These are phyloP conservation scores for Fusarium euwallaceae DNA, from an alignment of 2,329 filamentous ascomycete species.

Conservation along the genomic window DNA sequence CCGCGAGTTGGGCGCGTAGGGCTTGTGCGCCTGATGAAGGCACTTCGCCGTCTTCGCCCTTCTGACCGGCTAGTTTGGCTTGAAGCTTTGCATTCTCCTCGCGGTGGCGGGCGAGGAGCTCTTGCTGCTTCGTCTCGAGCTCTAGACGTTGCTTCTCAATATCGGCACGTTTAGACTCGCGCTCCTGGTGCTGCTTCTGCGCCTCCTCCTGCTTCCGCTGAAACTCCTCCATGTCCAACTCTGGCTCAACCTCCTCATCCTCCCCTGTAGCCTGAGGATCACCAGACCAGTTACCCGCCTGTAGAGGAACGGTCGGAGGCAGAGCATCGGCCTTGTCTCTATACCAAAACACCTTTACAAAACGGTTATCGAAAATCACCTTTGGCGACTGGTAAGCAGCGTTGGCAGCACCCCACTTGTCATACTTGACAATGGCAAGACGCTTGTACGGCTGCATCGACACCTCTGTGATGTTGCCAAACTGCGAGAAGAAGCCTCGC, in stretches of 20 bases:
- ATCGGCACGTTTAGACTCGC: constrained; percentile 71
- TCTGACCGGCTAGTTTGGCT: constrained; percentile 60
- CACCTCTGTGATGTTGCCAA: constrained; percentile 75
- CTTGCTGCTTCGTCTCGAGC: constrained; percentile 73
- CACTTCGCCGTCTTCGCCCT: constrained; percentile 44
- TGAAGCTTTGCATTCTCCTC: constrained; percentile 76
- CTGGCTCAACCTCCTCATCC: constrained; percentile 57
- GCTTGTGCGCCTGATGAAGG: constrained; percentile 68
- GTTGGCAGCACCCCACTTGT: constrained; percentile 74
- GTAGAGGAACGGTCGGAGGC: constrained; percentile 44
- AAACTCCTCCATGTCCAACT: constrained; percentile 79
- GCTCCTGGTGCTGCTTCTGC: constrained; percentile 77
- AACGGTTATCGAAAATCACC: constrained; percentile 86
- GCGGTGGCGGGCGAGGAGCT: constrained; percentile 72
- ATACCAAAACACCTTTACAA: constrained; percentile 87
- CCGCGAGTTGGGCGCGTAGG: constrained; percentile 78
- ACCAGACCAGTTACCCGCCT: constrained; percentile 45
- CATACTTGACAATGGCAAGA: constrained; percentile 78
- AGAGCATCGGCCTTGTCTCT: constrained; percentile 63
- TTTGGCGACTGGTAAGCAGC: constrained; percentile 82
- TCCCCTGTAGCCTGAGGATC: constrained; percentile 28
- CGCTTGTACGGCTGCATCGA: constrained; percentile 75
- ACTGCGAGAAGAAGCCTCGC: constrained; percentile 77
- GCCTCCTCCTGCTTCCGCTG: constrained; percentile 77
- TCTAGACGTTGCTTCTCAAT: constrained; percentile 73